Evolutionary conservation across 805 yeast species (phyloP).

Genomic region (Nakazawaea pomicola): DNA sequence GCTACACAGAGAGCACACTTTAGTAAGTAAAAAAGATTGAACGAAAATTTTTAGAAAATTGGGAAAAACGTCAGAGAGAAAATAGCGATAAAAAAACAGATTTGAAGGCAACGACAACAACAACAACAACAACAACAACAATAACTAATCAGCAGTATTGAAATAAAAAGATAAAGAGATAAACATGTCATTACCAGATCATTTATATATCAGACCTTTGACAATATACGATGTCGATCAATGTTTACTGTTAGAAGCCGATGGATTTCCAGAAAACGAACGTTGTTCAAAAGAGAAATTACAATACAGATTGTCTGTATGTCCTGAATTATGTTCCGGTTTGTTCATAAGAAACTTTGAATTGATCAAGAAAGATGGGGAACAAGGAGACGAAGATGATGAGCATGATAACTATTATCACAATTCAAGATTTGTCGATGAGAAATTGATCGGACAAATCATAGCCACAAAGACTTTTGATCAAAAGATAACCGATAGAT

Average conservation of each 20-base stretch:
- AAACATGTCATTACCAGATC: slow-evolving; percentile 36
- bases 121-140: not conserved
- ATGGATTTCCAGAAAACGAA: slow-evolving; percentile 68
- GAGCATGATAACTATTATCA: slow-evolving; percentile 21
- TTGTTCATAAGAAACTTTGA: slow-evolving; percentile 69
- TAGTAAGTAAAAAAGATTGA: not conserved
- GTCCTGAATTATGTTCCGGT: slow-evolving; percentile 92
- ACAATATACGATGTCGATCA: slow-evolving; percentile 67
- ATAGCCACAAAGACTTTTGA: slow-evolving; percentile 66
- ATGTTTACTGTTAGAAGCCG: slow-evolving; percentile 54
- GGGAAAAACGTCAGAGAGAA: too few relatives aligned
- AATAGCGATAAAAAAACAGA: too few relatives aligned
- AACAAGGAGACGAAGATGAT: slow-evolving; percentile 18
- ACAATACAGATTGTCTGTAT: slow-evolving; percentile 64
- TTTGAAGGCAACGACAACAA: not conserved
- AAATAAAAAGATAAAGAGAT: too few relatives aligned
- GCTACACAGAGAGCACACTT: too few relatives aligned
- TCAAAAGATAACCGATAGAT: slow-evolving; percentile 44
- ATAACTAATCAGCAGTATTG: too few relatives aligned
- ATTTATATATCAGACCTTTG: slow-evolving; percentile 70
- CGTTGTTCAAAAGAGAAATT: slow-evolving; percentile 61
- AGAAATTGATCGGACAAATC: slow-evolving; percentile 73
- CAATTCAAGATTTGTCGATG: slow-evolving; percentile 44
- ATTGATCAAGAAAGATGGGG: slow-evolving; percentile 28
- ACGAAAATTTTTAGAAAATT: slow-evolving; percentile 5